phyloP scores from a whole-genome alignment of 345 rosid species.

The Microcos paniculata region DNA sequence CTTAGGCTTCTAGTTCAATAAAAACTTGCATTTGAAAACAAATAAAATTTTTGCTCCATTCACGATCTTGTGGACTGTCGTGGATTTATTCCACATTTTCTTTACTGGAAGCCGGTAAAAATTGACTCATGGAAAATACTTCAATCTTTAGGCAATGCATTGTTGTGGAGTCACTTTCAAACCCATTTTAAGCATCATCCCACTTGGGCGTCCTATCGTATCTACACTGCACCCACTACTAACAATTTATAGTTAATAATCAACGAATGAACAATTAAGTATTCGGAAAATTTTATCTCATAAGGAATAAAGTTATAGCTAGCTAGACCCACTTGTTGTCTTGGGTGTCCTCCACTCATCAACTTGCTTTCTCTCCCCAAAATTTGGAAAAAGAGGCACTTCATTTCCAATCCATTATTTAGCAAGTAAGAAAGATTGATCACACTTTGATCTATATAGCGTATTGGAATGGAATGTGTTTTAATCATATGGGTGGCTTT shows the following conservation, averaged over 20 bases:
- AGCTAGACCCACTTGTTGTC: no score
- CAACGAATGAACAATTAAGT: background rate
- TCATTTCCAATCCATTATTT: background rate
- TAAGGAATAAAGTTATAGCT: no score
- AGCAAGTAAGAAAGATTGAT: no score
- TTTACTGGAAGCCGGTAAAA: background rate
- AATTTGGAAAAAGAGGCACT: background rate
- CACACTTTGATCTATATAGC: no score
- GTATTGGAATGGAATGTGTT: background rate
- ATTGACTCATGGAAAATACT: no score
- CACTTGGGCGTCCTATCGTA: no score
- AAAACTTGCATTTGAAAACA: background rate
- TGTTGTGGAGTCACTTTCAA: background rate
- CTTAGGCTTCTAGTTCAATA: background rate
- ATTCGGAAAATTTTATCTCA: background rate
- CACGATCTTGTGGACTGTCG: no score
- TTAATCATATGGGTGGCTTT: background rate
- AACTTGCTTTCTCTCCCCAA: background rate
- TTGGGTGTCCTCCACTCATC: background rate
- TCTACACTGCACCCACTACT: background rate
- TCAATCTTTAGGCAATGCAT: slow-evolving; percentile 2
- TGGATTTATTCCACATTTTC: background rate
- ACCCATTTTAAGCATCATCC: background rate
- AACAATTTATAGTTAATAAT: background rate
- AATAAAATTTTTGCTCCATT: no score